Conservation (phyloP, 1,284 basidiomycete genomes). For the Singerocomus inundabilis region DNA sequence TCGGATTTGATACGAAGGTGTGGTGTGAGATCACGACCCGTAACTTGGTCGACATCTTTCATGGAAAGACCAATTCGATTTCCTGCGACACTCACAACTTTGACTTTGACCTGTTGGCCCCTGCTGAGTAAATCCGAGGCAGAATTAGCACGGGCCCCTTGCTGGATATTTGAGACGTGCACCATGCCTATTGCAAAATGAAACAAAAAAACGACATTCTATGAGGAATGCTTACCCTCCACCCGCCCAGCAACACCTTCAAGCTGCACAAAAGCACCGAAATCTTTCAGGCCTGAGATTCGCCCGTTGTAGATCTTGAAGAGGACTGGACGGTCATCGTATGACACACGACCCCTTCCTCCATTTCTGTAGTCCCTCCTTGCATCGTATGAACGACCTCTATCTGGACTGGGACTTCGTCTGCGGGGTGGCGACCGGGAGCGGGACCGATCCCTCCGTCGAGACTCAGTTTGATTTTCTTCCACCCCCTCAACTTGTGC, state of each 20-base stretch:
- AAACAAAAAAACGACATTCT: neutral
- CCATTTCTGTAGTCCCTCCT: slow-evolving; percentile 43
- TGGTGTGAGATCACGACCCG: slow-evolving; percentile 89
- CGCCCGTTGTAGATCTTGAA: slow-evolving; percentile 95
- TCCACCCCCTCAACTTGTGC: slow-evolving; percentile 45
- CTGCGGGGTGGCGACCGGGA: slow-evolving; percentile 46
- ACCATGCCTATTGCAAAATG: slow-evolving; percentile 73
- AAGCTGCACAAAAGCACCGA: slow-evolving; percentile 90
- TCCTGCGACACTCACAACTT: slow-evolving; percentile 92
- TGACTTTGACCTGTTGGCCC: slow-evolving; percentile 88
- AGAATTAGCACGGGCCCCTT: slow-evolving; percentile 80
- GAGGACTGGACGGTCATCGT: slow-evolving; percentile 84
- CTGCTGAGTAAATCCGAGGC: slow-evolving; percentile 84
- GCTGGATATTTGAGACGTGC: slow-evolving; percentile 90
- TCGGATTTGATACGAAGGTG: slow-evolving; percentile 92
- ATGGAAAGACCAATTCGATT: slow-evolving; percentile 85
- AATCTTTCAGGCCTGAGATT: slow-evolving; percentile 88
- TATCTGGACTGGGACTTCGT: slow-evolving; percentile 55
- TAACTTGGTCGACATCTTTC: slow-evolving; percentile 94
- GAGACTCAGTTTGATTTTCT: slow-evolving; percentile 56
- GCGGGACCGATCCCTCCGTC: slow-evolving; percentile 48
- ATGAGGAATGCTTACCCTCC: slow-evolving; percentile 63
- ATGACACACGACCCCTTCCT: slow-evolving; percentile 36
- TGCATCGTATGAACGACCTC: slow-evolving; percentile 47
- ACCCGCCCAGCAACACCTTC: slow-evolving; percentile 84